Evolutionary conservation across 2,329 filamentous ascomycete species (phyloP), one percentile per base, ranked within the genome.

Genomic region (Aspergillus sp.): DNA sequence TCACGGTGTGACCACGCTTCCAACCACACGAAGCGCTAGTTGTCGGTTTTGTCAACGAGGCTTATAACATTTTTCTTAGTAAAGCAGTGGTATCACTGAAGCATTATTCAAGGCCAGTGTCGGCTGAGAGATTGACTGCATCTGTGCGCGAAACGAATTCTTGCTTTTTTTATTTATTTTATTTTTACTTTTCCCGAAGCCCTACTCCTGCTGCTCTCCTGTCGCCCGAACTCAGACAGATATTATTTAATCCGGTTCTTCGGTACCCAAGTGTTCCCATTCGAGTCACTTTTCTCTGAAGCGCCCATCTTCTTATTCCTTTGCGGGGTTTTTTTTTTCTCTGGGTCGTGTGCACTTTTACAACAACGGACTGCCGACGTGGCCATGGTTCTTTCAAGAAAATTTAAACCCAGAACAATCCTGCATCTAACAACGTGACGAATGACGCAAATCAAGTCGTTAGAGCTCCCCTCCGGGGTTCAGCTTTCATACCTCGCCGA

Each of bases 401-500:
- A 47, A 55, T 41, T 50, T 27, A 50, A 51, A 55, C 37, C 53
- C 31, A 54, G 41, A 35, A 44, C 51, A 59, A 56, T 56, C 57
- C 46, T 56, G 47, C 41, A 52, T 49, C 50, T 46, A 35, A 59
- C 63, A 39, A 62, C 58, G 54, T 59, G 48, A 64, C 64, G 62
- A 64, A 75, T 75, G 71, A 68, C 70, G 31, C 69, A 71, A 56
- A 64, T 64, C 51, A 66, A 56, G 57, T 58, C 69, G 8, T 64
- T 72, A 7, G 72, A 77, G 64, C 68, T 77, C 60, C 73, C 73
- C 3, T 43, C 56, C 46, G 69, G 70, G 57, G 66, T 70, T 61
- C 68, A 71, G 56, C 68, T 76, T 56, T 53, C 68, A 14, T 85
- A 84, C 61, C 72, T 86, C 9, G 81, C 80, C 23, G 90, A 95